A percentile compares a stretch with the other conserved stretches of the same genome.
These are phyloP conservation scores for Priceomyces carsonii DNA, from an alignment of 805 yeast genomes.

Conservation along the genomic window DNA sequence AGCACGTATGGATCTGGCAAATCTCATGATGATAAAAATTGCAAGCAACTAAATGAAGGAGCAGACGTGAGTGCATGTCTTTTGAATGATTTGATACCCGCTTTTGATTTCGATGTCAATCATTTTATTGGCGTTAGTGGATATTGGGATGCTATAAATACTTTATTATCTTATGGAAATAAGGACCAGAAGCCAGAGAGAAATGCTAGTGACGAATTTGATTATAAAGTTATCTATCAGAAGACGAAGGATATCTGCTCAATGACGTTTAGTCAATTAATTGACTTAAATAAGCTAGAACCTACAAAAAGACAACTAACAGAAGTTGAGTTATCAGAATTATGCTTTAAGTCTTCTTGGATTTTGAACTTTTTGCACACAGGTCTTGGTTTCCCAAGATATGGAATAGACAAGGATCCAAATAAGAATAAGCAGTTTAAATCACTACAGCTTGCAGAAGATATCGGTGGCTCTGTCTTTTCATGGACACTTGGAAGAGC, in stretches of 20 bases:
- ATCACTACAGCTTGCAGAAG: slow-evolving; percentile 46
- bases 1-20: slow-evolving; percentile 26
- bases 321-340: slow-evolving; percentile 47
- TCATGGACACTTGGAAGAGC: slow-evolving; percentile 66
- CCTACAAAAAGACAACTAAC: slow-evolving; percentile 27
- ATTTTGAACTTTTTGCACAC: slow-evolving; percentile 56
- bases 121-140: slow-evolving; percentile 68
- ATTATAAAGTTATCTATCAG: slow-evolving; percentile 42
- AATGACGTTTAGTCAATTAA: slow-evolving; percentile 36
- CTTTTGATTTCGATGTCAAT: slow-evolving; percentile 56
- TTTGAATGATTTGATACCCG: slow-evolving; percentile 52
- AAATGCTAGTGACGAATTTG: slow-evolving; percentile 34
- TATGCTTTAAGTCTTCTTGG: slow-evolving; percentile 67
- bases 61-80: slow-evolving; percentile 48
- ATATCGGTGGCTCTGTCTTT: slow-evolving; percentile 43
- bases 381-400: slow-evolving; percentile 60
- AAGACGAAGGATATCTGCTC: slow-evolving; percentile 52
- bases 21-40: slow-evolving; percentile 20
- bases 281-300: slow-evolving; percentile 30
- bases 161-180: slow-evolving; percentile 38
- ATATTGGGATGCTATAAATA: slow-evolving; percentile 62
- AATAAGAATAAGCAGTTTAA: slow-evolving; percentile 23
- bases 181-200: slow-evolving; percentile 9
- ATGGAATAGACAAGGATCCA: slow-evolving; percentile 39
- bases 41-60: slow-evolving; percentile 31